Base-by-base conservation (phyloP, 257 asterid species). In the Plantago elongata region DNA sequence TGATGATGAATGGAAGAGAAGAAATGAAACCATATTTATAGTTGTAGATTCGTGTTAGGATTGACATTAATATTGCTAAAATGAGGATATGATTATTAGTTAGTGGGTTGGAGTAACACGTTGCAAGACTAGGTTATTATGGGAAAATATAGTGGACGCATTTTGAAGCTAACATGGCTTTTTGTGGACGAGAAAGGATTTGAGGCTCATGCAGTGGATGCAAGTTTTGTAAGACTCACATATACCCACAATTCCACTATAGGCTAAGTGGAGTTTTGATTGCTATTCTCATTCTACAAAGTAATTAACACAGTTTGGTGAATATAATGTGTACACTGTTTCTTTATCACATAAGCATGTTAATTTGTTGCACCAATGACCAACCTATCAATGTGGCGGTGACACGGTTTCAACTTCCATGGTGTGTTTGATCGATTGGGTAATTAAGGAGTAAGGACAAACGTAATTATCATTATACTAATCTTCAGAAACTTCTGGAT, bases 21-120 rank as follows among this genome's bases (percentile, higher is more conserved):
- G 3, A 46, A n/a, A n/a, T n/a, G 65, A 0, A 22, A 57, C n/a
- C 58, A 68, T 79, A 83, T 84, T 83, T 86, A 84, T 86, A 84
- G 89, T 9, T 48, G 85, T 27, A 52, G 45, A 50, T 49, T 30
- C 43, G 50, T 58, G 66, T 11, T 45, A 11, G 66, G 60, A 64
- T 56, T 81, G 38, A 34, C 38, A 3, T 34, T 34, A 34, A 34
- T 34, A 48, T 48, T 48, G 18, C 52, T 17, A n/a, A n/a, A 13
- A 13, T 9, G 4, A 4, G 52, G 52, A 48, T 48, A 48, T 6
- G 52, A 7, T 48, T 48, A 16, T 34, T 34, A 48, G 9, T 48
- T 48, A 48, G 55, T 54, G 12, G 34, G 3, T 11, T 60, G 18
- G 67, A 22, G 5, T 3, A 43, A 67, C 71, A 59, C 74, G 68